phyloP scores from a whole-genome alignment of 2,329 filamentous ascomycete genomes.

The Botrytis deweyae region DNA sequence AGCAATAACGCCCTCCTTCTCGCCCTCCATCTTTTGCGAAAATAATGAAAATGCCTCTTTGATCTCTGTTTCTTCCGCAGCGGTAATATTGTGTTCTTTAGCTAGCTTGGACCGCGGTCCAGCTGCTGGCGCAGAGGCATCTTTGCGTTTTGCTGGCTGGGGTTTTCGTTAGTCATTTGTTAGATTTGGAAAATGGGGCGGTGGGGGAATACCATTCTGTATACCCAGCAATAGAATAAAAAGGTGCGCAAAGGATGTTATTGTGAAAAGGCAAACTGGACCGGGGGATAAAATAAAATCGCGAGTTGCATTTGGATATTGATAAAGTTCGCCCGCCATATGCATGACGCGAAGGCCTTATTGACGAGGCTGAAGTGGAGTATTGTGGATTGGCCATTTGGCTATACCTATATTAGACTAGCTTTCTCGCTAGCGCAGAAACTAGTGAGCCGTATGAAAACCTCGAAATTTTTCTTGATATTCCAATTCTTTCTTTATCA shows the following conservation, averaged over 20 bases:
- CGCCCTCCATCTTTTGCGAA: conserved; percentile 65
- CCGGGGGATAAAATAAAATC: too few species aligned
- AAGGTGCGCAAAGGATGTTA: not conserved
- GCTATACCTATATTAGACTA: not conserved
- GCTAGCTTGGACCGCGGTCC: conserved; percentile 76
- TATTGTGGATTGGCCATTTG: not conserved
- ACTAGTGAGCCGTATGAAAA: conserved; percentile 5
- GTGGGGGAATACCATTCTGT: not conserved
- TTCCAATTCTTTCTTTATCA: not conserved
- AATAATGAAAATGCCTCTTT: conserved; percentile 88
- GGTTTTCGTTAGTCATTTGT: conserved; percentile 8
- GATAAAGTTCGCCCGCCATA: conserved; percentile 1
- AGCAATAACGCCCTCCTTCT: conserved; percentile 59
- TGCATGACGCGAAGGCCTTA: conserved; percentile 15
- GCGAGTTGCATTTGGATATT: not conserved
- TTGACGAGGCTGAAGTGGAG: conserved; percentile 4
- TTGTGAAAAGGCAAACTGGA: not conserved
- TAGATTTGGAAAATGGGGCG: not conserved
- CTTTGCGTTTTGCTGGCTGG: conserved; percentile 38
- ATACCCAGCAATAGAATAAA: not conserved
- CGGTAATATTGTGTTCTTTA: conserved; percentile 83
- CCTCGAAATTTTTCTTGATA: not conserved
- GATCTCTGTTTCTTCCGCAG: conserved; percentile 85
- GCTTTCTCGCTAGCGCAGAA: not conserved
- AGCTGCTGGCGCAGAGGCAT: conserved; percentile 30